phyloP scores from a whole-genome alignment of 1,284 basidiomycete species.

The Marasmius sp. region DNA sequence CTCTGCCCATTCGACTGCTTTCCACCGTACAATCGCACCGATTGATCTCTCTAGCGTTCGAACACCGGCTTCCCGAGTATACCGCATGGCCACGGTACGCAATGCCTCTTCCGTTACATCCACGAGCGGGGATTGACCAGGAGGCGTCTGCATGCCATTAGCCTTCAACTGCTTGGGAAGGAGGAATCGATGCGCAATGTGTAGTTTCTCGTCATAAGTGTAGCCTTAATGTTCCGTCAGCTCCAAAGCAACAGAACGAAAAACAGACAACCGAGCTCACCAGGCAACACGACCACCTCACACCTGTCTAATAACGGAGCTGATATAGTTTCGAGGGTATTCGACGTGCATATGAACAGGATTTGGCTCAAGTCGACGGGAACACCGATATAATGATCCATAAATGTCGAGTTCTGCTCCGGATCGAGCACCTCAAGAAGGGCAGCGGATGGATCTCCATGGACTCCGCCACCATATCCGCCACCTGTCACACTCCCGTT shows the following conservation, averaged over 20 bases:
- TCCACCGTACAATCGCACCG: constrained; percentile 81
- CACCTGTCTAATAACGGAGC: constrained; percentile 79
- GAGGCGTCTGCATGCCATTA: constrained; percentile 58
- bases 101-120: constrained; percentile 68
- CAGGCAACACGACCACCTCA: constrained; percentile 70
- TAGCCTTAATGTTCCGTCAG: constrained; percentile 54
- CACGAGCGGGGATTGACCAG: constrained; percentile 34
- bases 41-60: constrained; percentile 87
- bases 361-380: constrained; percentile 87
- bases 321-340: constrained; percentile 85
- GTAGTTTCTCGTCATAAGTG: constrained; percentile 88
- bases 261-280: constrained; percentile 31
- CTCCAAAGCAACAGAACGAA: not conserved
- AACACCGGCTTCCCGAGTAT: constrained; percentile 92
- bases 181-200: constrained; percentile 84
- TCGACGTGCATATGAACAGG: constrained; percentile 88
- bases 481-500: not conserved
- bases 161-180: constrained; percentile 81
- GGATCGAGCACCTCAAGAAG: constrained; percentile 90
- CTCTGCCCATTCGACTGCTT: constrained; percentile 89
- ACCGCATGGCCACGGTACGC: constrained; percentile 70
- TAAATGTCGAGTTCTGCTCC: constrained; percentile 87
- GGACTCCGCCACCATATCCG: constrained; percentile 59
- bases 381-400: constrained; percentile 90
- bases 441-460: constrained; percentile 88